Evolutionary conservation across 352 stramenopile genomes (phyloP), one percentile per base, ranked within the genome.

Genomic region (Pythium dissimile): DNA sequence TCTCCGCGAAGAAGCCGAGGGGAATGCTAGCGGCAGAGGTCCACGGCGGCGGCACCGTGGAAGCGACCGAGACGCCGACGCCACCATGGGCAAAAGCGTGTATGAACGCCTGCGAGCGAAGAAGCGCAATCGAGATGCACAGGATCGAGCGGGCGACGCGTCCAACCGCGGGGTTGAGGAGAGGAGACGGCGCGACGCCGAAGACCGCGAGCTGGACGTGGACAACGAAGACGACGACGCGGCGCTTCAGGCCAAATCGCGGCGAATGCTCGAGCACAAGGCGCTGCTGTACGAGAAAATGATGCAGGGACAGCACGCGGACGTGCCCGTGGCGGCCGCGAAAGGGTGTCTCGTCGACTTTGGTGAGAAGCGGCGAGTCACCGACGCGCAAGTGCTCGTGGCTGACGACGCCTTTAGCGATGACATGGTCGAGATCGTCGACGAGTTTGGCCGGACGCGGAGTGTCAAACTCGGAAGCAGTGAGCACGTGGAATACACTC

Each of bases 261-360:
- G 64, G 2, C 66, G 72, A 38, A 87, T 86, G 69, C 62, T 95
- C 21, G 60, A 60, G 39, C 77, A 78, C 34, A 95, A 95, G 55
- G 72, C 83, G 13, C 74, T 72, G 54, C 35, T 95, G 30, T 95
- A 95, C 61, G 85, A 95, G 8, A 65, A 81, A 15, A 77, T 95
- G 69, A 62, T 69, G 49, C 65, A 59, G 18, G 70, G 80, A 30
- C 61, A 62, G 38, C 23, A 32, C 26, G 61, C 54, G n/a, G 43
- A 34, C 18, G 27, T 54, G 31, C 26, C 41, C 31, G 12, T 47
- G 3, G 52, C 52, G 9, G 28, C 58, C 10, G n/a, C 72, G 26
- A 69, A 72, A 21, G 79, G 89, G 48, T 88, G 59, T 59, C 67
- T 93, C 1, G 75, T 94, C 28, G 62, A 92, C 42, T 93, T 94